Base-by-base conservation (phyloP, 129 eudicot genomes). In the Ambrosia artemisiifolia region DNA sequence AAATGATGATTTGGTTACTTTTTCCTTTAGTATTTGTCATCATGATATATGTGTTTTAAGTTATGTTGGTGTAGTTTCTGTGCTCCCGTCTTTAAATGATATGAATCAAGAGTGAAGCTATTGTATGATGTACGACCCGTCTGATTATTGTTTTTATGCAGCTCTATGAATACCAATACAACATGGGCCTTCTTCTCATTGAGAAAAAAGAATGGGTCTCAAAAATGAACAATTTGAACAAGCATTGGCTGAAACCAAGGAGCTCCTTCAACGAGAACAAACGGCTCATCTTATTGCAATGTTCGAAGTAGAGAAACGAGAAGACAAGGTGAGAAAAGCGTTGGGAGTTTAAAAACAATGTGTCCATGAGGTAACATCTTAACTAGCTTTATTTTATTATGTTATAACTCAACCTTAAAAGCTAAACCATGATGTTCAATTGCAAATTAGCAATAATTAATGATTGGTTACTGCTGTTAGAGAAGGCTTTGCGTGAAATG, bases 91-190 rank as follows among this genome's bases (percentile, higher is more conserved):
- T 24, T 24, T 24, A 24, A 24, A 24, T 24, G 28, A 24, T 24
- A 24, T 24, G 28, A 24, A 24, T 24, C 28, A 24, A 24, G 28
- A 24, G 28, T 24, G 28, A 24, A 24, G 28, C 1, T 24, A 24
- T 24, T 24, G 28, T 24, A 24, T 24, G 28, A 24, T 24, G 28
- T 24, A 24, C 28, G 28, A 24, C 28, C 28, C n/a, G n/a, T 78
- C 40, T 74, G n/a, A n/a, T n/a, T n/a, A n/a, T n/a, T 57, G 40
- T 7, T 65, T 50, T 74, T 76, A 19, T 62, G 75, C 93, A 94
- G 99, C 94, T 94, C 16, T 90, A 88, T 73, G 99, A 94, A 32
- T 94, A 94, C 75, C 99, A 94, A 78, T 94, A 90, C 78, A 94
- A 90, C 81, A 90, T 94, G 99, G 99, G 99, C 42, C 89, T 94